Base-by-base conservation (phyloP, 768 basidiomycete genomes). In the Lentinus tigrinus region DNA sequence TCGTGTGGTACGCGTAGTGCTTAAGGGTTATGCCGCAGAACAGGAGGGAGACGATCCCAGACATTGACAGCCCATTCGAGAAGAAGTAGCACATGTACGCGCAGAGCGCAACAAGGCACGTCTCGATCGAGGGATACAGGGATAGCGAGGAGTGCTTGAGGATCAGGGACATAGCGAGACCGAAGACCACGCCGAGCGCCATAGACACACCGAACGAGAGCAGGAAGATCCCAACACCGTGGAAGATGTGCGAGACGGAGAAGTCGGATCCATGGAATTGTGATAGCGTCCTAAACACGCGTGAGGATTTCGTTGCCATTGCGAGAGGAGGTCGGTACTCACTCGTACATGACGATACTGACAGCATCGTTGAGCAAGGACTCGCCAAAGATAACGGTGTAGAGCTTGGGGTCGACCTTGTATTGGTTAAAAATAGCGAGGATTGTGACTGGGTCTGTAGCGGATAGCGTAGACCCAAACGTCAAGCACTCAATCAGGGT, bases 341-440 rank as follows among this genome's bases (percentile, higher is more conserved):
- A 98, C 95, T 99, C 97, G 74, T 98, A 98, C 91, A 99, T 95
- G 73, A 98, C 95, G 78, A 98, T 98, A 81, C 93, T 94, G 68
- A 98, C 97, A 19, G 97, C 97, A 78, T 99, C 97, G 75, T 99
- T 99, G 58, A 99, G 76, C 57, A 99, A 80, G 73, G 88, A 91
- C 73, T 98, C 97, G 26, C 97, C 97, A 68, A 98, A 99, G 63
- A 99, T 99, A 73, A 98, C 84, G 44, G 88, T 90, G 75, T 98
- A 98, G 9, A 99, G 80, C 70, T 98, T 98, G 0, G 97, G 95
- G 73, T 99, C 97, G 65, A 98, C 95, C 71, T 98, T 97, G 78
- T 96, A 91, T 66, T 97, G 93, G 66, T 97, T 94, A 80, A 99
- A 99, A 53, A 99, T 98, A 43, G 96, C 93, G 31, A 99, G 81